These are phyloP conservation scores for Euphorbia pulcherrima DNA, from an alignment of 345 rosid species.

Conservation along the genomic window DNA sequence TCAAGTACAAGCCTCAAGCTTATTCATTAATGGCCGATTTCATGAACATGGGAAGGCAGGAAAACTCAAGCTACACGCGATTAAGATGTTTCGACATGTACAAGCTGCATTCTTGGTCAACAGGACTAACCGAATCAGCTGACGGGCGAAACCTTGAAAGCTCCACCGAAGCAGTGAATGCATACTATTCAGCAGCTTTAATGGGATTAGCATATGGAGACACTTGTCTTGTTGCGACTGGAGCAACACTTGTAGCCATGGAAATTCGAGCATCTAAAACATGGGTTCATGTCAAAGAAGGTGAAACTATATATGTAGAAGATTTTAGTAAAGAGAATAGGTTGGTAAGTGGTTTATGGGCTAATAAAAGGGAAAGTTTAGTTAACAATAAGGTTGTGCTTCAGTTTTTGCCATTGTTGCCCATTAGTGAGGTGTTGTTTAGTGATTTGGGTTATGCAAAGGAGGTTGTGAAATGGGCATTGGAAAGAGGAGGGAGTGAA, in stretches of 20 bases:
- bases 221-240: conserved; percentile 56
- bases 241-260: conserved; percentile 60
- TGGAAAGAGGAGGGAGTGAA: conserved; percentile 57
- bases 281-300: conserved; percentile 89
- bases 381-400: conserved; percentile 85
- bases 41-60: conserved; percentile 55
- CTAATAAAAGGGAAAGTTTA: conserved; percentile 86
- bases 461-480: conserved; percentile 73
- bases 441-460: conserved; percentile 42
- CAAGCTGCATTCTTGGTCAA: conserved; percentile 94
- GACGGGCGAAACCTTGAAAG: conserved; percentile 92
- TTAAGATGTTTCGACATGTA: conserved; percentile 85
- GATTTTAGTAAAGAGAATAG: conserved; percentile 76
- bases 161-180: conserved; percentile 88
- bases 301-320: conserved; percentile 42
- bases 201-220: conserved; percentile 95
- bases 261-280: conserved; percentile 84
- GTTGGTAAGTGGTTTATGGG: conserved; percentile 79
- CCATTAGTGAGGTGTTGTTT: conserved; percentile 64
- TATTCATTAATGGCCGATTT: conserved; percentile 79
- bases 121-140: conserved; percentile 74
- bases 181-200: conserved; percentile 84
- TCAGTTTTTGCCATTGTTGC: conserved; percentile 70
- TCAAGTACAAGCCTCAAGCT: conserved; percentile 71
- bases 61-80: conserved; percentile 58